phyloP scores from a whole-genome alignment of 2,329 filamentous ascomycete genomes.

The Karstenula rhodostoma region DNA sequence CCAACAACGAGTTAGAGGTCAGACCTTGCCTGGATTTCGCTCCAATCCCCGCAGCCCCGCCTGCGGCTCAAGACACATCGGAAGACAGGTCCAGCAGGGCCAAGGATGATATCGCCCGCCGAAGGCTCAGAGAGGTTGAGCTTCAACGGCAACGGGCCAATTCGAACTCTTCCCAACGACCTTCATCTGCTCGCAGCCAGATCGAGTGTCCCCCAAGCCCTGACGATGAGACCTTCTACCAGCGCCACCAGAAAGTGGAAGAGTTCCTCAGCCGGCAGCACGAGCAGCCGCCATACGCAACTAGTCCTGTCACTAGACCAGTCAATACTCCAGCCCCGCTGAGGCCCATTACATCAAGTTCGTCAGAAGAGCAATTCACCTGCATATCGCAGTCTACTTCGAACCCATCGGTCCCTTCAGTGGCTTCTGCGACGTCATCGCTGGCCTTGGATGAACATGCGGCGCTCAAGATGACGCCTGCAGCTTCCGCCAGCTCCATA shows the following conservation, averaged over 20 bases:
- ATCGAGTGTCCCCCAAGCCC: slow-evolving; percentile 57
- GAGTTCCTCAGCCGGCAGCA: slow-evolving; percentile 41
- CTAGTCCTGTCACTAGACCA: slow-evolving; percentile 48
- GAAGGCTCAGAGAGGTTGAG: slow-evolving; percentile 43
- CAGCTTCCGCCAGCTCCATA: slow-evolving; percentile 48
- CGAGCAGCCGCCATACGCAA: slow-evolving; percentile 45
- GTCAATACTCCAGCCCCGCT: slow-evolving; percentile 28
- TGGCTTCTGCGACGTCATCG: slow-evolving; percentile 58
- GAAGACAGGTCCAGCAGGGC: slow-evolving; percentile 48
- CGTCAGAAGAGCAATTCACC: slow-evolving; percentile 58
- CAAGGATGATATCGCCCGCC: slow-evolving; percentile 49
- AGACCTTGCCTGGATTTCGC: slow-evolving; percentile 31
- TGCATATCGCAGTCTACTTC: slow-evolving; percentile 60
- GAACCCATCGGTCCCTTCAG: slow-evolving; percentile 61
- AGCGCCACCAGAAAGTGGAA: slow-evolving; percentile 38
- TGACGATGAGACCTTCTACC: slow-evolving; percentile 50
- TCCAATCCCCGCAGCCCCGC: slow-evolving; percentile 21
- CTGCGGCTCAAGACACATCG: slow-evolving; percentile 32
- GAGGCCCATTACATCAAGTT: slow-evolving; percentile 51
- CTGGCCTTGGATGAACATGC: slow-evolving; percentile 48
- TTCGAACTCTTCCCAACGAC: slow-evolving; percentile 33
- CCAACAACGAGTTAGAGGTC: slow-evolving; percentile 32
- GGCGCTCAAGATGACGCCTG: slow-evolving; percentile 29
- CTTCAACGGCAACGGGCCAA: slow-evolving; percentile 35
- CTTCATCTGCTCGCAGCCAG: slow-evolving; percentile 40